A percentile compares a stretch with the other conserved stretches of the same genome.
Conservation (phyloP, 2,329 filamentous ascomycete species). For the Fonsecaea monophora region DNA sequence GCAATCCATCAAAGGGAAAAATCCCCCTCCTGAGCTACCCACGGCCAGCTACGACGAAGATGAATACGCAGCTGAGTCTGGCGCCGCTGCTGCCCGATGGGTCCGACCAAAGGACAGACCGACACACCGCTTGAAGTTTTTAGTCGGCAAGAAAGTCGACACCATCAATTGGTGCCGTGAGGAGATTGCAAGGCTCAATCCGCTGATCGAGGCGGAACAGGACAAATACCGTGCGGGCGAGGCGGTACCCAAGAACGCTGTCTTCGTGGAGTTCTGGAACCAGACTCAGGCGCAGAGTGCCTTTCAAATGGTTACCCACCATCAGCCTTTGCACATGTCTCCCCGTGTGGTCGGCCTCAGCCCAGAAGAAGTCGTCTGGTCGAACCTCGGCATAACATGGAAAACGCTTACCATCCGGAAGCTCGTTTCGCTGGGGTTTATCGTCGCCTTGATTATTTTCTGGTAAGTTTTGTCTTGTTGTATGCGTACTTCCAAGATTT, state of each 20-base stretch:
- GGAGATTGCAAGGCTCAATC: constrained; percentile 76
- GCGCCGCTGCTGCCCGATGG: constrained; percentile 75
- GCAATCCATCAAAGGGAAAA: constrained; percentile 69
- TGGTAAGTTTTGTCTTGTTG: constrained; percentile 57
- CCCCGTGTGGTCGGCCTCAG: constrained; percentile 83
- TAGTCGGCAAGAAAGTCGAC: constrained; percentile 88
- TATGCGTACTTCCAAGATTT: neutral
- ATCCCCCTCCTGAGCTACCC: constrained; percentile 50
- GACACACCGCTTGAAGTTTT: constrained; percentile 72
- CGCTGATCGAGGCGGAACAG: constrained; percentile 73
- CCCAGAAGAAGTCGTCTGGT: constrained; percentile 86
- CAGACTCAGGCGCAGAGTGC: constrained; percentile 86
- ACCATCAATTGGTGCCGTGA: constrained; percentile 88
- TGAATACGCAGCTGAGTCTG: constrained; percentile 69
- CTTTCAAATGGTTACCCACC: constrained; percentile 84
- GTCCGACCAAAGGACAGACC: constrained; percentile 75
- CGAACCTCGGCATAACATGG: constrained; percentile 81
- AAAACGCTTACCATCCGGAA: constrained; percentile 80
- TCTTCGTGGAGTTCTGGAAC: constrained; percentile 87
- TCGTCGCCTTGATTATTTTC: constrained; percentile 81
- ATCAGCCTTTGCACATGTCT: constrained; percentile 84
- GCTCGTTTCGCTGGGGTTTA: constrained; percentile 72
- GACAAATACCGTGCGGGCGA: constrained; percentile 70
- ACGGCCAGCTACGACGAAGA: constrained; percentile 49
- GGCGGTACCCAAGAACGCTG: constrained; percentile 71